phyloP scores from a whole-genome alignment of 1,139 yeast species.

The Wickerhamomyces sp. region DNA sequence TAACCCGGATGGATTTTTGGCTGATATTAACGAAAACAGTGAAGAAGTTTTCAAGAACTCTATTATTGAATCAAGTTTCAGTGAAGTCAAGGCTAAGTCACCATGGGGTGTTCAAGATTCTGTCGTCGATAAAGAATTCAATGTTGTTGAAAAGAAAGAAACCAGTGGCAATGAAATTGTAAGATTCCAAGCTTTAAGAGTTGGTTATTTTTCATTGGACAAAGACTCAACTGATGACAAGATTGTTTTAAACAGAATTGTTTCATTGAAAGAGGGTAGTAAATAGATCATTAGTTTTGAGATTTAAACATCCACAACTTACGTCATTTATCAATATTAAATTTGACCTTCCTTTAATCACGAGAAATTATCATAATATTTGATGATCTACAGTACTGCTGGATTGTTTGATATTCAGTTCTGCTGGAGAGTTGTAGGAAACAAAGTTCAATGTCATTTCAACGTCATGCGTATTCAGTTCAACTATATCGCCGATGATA shows the following conservation, averaged over 20 bases:
- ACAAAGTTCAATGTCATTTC: too few relatives aligned
- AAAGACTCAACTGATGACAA: slow-evolving; percentile 59
- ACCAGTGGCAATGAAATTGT: slow-evolving; percentile 71
- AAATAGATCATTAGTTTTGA: slow-evolving; percentile 3
- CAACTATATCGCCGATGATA: too few relatives aligned
- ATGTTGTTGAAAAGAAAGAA: slow-evolving; percentile 55
- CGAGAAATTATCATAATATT: too few relatives aligned
- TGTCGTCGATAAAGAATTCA: slow-evolving; percentile 53
- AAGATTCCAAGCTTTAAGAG: slow-evolving; percentile 96
- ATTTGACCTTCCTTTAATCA: too few relatives aligned
- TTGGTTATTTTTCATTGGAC: slow-evolving; percentile 93
- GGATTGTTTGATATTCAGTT: too few relatives aligned
- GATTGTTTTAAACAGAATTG: slow-evolving; percentile 32
- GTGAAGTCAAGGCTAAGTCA: slow-evolving; percentile 59
- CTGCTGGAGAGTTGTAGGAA: too few relatives aligned
- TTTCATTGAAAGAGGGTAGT: slow-evolving; percentile 22
- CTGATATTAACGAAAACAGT: slow-evolving; percentile 76
- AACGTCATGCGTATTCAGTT: too few relatives aligned
- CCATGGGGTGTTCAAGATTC: slow-evolving; percentile 73
- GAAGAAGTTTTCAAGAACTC: slow-evolving; percentile 65
- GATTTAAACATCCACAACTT: too few relatives aligned
- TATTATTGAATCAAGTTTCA: slow-evolving; percentile 74
- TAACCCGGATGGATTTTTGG: slow-evolving; percentile 82
- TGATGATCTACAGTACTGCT: too few relatives aligned
- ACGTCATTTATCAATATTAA: too few relatives aligned